Evolutionary conservation across 2,329 filamentous ascomycete genomes (phyloP).

Genomic region (Nemania bipapillata): DNA sequence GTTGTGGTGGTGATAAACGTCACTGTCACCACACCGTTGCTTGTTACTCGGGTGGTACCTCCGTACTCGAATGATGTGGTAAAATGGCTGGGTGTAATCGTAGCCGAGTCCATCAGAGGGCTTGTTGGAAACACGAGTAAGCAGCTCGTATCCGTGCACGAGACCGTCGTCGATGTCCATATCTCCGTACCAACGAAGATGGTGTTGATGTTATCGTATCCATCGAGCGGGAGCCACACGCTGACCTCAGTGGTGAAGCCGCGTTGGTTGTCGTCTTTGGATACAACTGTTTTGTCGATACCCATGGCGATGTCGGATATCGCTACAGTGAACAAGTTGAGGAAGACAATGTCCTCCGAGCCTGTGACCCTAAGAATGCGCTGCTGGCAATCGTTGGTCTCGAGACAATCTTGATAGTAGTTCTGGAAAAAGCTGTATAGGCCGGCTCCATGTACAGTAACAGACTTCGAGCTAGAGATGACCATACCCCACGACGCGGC

Average conservation of each 20-base stretch:
- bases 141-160: constrained; percentile 26
- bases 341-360: constrained; percentile 21
- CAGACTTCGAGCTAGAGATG: neutral
- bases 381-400: constrained; percentile 64
- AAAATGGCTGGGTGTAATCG: constrained; percentile 31
- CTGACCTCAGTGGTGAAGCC: constrained; percentile 46
- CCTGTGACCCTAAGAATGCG: constrained; percentile 59
- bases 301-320: constrained; percentile 28
- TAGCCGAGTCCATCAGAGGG: constrained; percentile 26
- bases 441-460: neutral
- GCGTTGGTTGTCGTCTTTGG: constrained; percentile 7
- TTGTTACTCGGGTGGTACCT: neutral
- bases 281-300: constrained; percentile 22
- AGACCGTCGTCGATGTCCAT: neutral
- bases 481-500: neutral
- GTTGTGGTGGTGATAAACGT: constrained; percentile 16
- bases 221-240: constrained; percentile 45
- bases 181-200: constrained; percentile 40
- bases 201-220: constrained; percentile 38
- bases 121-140: constrained; percentile 45
- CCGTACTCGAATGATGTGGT: constrained; percentile 33
- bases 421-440: constrained; percentile 48
- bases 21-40: neutral
- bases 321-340: constrained; percentile 36
- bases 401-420: constrained; percentile 65